Base-by-base conservation (phyloP, 768 basidiomycete species). In the Pleurotus cornucopiae region DNA sequence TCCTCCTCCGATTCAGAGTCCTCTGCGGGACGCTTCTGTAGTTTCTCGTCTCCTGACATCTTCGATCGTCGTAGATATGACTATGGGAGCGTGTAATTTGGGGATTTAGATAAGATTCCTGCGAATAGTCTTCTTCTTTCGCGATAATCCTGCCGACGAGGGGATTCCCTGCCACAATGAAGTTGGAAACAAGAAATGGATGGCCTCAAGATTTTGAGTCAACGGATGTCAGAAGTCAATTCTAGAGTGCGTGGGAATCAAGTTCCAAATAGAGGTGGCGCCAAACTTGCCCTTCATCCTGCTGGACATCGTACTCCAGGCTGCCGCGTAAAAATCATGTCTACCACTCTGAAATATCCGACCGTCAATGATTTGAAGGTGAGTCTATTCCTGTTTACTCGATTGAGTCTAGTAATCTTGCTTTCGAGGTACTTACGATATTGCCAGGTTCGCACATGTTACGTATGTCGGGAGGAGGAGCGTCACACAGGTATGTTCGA, bases 11-110 rank as follows among this genome's bases (percentile, higher is more conserved):
- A 88, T 7, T 85, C 87, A 30, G 86, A 80, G 61, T 81, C 77
- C 57, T 61, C 60, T 26, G 57, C 37, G 30, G 39, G 37, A 34
- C 66, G 74, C 71, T 88, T 87, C 66, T 81, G 79, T 12, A 74
- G 73, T 66, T 80, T 82, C 69, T 89, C 86, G 73, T 89, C 86
- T 58, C 76, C 81, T 23, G 86, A 72, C 88, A 91, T 91, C 39
- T 11, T 63, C 47, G 46, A 46, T 57, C 66, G 37, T 53, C 26
- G n/a, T 39, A 53, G 20, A n/a, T 12, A 18, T 34, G 44, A 45
- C 46, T 56, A 57, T 23, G 20, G 43, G 47, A 25, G 16, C 52
- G 34, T 40, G 26, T 9, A 45, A 26, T 56, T 40, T 55, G 26
- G 23, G 49, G 30, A 11, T 9, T 34, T 34, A 34, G 30, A 34